Evolutionary conservation across 768 basidiomycete genomes (phyloP).

Genomic region (Phylloporus rhodoxanthus): DNA sequence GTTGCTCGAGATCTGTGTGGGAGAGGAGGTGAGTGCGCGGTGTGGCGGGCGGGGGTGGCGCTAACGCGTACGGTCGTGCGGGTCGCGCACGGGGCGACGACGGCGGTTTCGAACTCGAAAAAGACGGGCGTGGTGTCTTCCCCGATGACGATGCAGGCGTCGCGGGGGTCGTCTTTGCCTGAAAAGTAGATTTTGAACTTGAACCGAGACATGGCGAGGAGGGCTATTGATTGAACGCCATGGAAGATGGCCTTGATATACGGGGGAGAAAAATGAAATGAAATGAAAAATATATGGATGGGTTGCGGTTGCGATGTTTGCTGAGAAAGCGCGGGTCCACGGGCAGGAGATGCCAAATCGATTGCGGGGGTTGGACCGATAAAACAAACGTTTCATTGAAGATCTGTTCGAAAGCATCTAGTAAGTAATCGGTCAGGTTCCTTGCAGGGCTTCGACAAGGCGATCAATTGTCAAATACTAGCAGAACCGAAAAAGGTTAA

Average conservation of each 20-base stretch:
- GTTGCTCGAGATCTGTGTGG: slow-evolving; percentile 36
- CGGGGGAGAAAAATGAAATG: slow-evolving; percentile 4
- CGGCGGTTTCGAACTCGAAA: slow-evolving; percentile 60
- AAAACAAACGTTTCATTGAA: slow-evolving; percentile 6
- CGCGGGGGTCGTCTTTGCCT: slow-evolving; percentile 60
- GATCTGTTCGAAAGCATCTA: slow-evolving; percentile 19
- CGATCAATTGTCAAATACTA: slow-evolving; percentile 18
- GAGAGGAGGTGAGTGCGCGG: not conserved
- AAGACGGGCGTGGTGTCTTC: slow-evolving; percentile 54
- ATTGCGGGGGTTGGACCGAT: slow-evolving; percentile 34
- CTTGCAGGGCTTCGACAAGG: slow-evolving; percentile 14
- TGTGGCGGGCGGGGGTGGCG: slow-evolving; percentile 8
- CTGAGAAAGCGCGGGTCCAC: slow-evolving; percentile 40
- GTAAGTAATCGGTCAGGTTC: slow-evolving; percentile 3
- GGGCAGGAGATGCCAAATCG: slow-evolving; percentile 43
- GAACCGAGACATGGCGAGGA: slow-evolving; percentile 27
- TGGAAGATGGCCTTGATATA: slow-evolving; percentile 27
- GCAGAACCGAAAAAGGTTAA: slow-evolving; percentile 27
- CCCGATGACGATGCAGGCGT: slow-evolving; percentile 61
- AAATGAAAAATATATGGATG: not conserved
- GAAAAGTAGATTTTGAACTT: slow-evolving; percentile 64
- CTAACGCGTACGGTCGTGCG: slow-evolving; percentile 29
- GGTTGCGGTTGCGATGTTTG: slow-evolving; percentile 1
- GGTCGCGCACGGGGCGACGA: slow-evolving; percentile 15
- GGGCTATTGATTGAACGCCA: not conserved